Conservation (phyloP, 306 rosid species). For the Cyamopsis tetragonoloba region DNA sequence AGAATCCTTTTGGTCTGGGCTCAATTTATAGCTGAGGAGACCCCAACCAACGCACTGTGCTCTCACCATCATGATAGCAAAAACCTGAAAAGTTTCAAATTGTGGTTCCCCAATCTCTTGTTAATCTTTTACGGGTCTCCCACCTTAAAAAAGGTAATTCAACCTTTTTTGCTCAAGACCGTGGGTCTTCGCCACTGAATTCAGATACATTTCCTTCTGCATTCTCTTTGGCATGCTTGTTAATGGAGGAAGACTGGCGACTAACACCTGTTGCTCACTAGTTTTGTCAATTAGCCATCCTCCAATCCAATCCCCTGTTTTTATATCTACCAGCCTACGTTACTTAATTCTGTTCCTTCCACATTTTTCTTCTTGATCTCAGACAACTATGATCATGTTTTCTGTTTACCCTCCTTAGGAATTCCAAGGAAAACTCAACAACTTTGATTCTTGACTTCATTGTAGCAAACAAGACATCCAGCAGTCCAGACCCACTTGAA, state of each 20-base stretch:
- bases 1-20: too few species aligned
- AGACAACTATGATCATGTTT: background rate
- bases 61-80: too few species aligned
- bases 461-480: background rate
- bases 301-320: background rate
- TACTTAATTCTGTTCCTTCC: background rate
- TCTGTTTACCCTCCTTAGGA: background rate
- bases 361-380: too few species aligned
- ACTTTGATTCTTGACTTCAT: background rate
- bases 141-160: background rate
- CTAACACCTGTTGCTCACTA: background rate
- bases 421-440: background rate
- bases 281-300: background rate
- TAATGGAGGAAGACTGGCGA: too few species aligned
- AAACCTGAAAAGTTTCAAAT: too few species aligned
- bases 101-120: too few species aligned
- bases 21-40: too few species aligned
- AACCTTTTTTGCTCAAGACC: background rate
- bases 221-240: background rate
- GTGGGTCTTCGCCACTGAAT: background rate
- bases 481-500: background rate
- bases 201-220: background rate
- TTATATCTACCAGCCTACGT: background rate
- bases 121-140: too few species aligned
- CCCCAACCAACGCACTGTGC: too few species aligned